Conservation (phyloP, 208 protist genomes). For the Trypanosoma grayi region DNA sequence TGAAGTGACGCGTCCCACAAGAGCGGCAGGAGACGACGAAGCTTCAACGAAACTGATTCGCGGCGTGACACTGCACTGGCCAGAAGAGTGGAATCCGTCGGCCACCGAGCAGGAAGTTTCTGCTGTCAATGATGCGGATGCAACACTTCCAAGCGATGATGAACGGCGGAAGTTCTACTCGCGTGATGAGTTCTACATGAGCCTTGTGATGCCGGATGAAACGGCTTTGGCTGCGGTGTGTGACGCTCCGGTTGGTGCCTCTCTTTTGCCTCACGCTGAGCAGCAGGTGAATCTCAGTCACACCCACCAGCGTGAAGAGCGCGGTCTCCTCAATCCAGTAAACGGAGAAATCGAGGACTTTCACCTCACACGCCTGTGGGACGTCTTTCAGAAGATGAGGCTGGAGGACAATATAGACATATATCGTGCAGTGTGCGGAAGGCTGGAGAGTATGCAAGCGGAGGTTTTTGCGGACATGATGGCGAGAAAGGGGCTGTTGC, state of each 20-base stretch:
- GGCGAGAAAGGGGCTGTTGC: constrained; percentile 50
- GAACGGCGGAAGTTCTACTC: not conserved
- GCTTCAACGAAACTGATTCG: not conserved
- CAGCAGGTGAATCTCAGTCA: no score
- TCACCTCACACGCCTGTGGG: constrained; percentile 69
- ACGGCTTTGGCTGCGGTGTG: not conserved
- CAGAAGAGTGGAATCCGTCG: not conserved
- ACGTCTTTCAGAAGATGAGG: constrained; percentile 37
- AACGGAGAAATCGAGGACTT: constrained; percentile 61
- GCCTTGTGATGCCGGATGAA: constrained; percentile 13
- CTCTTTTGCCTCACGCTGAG: not conserved
- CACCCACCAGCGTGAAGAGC: not conserved
- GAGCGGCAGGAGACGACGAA: not conserved
- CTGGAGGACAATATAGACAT: constrained; percentile 39
- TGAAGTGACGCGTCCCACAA: not conserved
- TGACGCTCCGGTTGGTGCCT: not conserved
- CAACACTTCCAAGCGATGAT: not conserved
- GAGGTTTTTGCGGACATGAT: constrained; percentile 48
- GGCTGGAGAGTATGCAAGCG: constrained; percentile 19
- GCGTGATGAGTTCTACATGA: constrained; percentile 23
- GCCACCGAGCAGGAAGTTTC: not conserved
- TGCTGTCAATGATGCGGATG: not conserved
- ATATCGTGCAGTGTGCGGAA: constrained; percentile 27
- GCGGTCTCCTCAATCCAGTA: constrained; percentile 18
- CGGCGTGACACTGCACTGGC: constrained; percentile 7